Percentiles rank a stretch among this genome's conserved stretches.
These are phyloP conservation scores for Trichomonas vaginalis DNA, from an alignment of 208 protist species.

Conservation along the genomic window DNA sequence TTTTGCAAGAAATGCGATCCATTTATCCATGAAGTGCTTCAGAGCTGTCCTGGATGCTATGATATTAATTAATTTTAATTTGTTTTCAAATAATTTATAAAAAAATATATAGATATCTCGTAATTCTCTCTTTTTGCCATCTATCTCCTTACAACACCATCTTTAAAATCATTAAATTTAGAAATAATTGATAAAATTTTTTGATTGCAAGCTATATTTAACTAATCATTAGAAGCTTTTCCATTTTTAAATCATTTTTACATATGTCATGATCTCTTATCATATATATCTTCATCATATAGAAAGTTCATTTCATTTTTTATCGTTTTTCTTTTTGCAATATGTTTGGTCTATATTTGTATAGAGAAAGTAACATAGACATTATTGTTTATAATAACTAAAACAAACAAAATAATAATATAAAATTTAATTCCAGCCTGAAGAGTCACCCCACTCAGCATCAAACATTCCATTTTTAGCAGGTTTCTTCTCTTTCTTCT, in stretches of 20 bases:
- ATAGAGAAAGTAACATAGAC: no score
- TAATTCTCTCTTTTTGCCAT: not conserved
- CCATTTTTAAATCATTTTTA: not conserved
- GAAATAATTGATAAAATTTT: not conserved
- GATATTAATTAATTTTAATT: not conserved
- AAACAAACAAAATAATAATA: no score
- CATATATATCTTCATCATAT: not conserved
- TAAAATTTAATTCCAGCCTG: not conserved
- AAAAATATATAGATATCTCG: not conserved
- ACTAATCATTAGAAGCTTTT: not conserved
- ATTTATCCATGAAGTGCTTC: not conserved
- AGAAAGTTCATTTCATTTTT: not conserved
- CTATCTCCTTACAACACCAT: not conserved
- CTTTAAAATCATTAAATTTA: not conserved
- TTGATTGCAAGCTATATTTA: not conserved
- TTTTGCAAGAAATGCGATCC: not conserved
- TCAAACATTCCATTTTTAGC: not conserved
- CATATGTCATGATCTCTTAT: not conserved
- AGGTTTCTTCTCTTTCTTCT: not conserved
- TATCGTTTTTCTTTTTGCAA: not conserved
- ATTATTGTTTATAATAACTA: no score
- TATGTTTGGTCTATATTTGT: no score
- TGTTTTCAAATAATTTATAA: not conserved
- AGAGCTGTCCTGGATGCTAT: not conserved
- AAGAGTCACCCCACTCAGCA: not conserved